Base-by-base conservation (phyloP, 768 basidiomycete species). In the Trametes punicea region DNA sequence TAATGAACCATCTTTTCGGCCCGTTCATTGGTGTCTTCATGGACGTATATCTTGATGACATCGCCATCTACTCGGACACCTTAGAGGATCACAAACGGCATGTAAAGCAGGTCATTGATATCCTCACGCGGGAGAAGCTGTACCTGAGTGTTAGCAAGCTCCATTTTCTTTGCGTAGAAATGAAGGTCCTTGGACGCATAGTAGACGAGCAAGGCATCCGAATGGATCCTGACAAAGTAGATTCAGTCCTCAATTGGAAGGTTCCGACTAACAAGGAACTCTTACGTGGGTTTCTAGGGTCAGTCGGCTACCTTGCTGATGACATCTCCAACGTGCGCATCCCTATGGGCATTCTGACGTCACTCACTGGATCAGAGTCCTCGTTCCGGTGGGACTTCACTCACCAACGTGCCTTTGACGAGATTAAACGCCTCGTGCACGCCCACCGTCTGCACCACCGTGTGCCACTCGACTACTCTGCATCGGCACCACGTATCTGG, bases 291-390 rank as follows among this genome's bases (percentile, higher is more conserved):
- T 36, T 36, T n/a, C 15, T 36, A 15, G 34, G 34, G n/a, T 51
- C 71, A 1, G 74, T 71, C 0, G 70, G 72, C 0, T 75, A 64
- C 49, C 44, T 58, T 1, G 64, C 65, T 0, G 46, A 46, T 3
- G 60, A 60, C 27, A 57, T 57, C 29, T 18, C 34, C 18, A 56
- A 40, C 4, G 54, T 67, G 6, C 44, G 62, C 1, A 70, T 76
- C 0, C 74, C 75, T 3, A 74, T 77, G 71, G 71, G 67, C 2
- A 47, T 72, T 0, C 60, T 77, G 0, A 46, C 55, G 0, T 46
- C 59, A 10, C 16, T 66, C 2, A 63, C 64, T 1, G 60, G 67
- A 0, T 8, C 39, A 2, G 50, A 27, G 0, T 39, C n/a, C 5
- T 5, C 15, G 5, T 36, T 10, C 13, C 13, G n/a, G 5, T 36